A percentile compares a stretch with the other conserved stretches of the same genome.
Evolutionary conservation across 176 grass and related monocot genomes (phyloP).

Genomic region (Oryza rufipogon): DNA sequence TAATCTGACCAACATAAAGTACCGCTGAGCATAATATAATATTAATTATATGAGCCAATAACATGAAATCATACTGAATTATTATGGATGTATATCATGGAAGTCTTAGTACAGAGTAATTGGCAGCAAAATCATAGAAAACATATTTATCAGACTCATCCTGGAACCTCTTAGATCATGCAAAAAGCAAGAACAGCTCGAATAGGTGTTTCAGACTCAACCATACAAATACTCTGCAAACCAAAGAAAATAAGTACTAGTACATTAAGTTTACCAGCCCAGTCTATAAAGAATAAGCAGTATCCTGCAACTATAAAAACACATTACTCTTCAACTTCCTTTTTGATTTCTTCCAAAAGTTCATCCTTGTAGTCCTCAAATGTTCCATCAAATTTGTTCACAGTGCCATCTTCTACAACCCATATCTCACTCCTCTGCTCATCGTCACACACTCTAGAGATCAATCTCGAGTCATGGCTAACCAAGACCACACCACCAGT

Average conservation of each 20-base stretch:
- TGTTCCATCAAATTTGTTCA: slow-evolving; percentile 68
- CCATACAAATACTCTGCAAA: slow-evolving; percentile 43
- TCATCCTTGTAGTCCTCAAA: slow-evolving; percentile 99
- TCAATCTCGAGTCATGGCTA: slow-evolving; percentile 88
- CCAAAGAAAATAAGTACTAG: slow-evolving; percentile 30
- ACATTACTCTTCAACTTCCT: slow-evolving; percentile 77
- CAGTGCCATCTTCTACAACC: slow-evolving; percentile 94
- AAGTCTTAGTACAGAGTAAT: not conserved
- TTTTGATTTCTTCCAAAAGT: slow-evolving; percentile 86
- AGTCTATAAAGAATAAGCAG: slow-evolving; percentile 50
- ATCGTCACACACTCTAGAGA: slow-evolving; percentile 89
- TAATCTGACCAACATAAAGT: not conserved
- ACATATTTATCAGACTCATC: not conserved
- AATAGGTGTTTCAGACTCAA: slow-evolving; percentile 27
- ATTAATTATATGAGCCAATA: not conserved
- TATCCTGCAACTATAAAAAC: slow-evolving; percentile 30
- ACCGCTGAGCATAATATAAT: not conserved
- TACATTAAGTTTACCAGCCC: slow-evolving; percentile 42
- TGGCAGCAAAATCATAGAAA: not conserved
- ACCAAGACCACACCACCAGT: slow-evolving; percentile 93
- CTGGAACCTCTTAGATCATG: slow-evolving; percentile 16
- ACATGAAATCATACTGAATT: not conserved
- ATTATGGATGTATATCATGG: not conserved
- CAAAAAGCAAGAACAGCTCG: slow-evolving; percentile 32
- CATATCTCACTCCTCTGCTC: slow-evolving; percentile 91